Evolutionary conservation across 805 yeast species (phyloP).

Genomic region (Candida berthetii): DNA sequence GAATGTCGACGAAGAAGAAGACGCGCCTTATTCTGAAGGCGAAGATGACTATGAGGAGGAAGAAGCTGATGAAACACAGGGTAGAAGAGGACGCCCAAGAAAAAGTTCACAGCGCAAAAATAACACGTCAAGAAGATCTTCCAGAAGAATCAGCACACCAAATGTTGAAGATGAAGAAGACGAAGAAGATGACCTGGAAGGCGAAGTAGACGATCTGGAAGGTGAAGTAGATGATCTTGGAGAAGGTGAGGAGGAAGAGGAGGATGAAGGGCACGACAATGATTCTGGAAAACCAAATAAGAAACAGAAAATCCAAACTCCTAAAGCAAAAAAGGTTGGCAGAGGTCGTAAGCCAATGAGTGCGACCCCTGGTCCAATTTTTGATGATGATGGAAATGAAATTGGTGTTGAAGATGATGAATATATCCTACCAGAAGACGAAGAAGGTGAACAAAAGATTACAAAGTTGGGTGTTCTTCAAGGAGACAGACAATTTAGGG

Average conservation of each 20-base stretch:
- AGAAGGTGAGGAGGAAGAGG: constrained; percentile 8
- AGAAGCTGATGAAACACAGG: constrained; percentile 8
- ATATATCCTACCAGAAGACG: constrained; percentile 68
- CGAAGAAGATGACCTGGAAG: constrained; percentile 19
- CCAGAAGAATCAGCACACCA: constrained; percentile 5
- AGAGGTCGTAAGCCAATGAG: constrained; percentile 34
- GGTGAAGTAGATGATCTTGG: constrained; percentile 15
- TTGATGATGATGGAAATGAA: constrained; percentile 67
- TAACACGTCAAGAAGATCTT: constrained; percentile 18
- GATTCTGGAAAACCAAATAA: constrained; percentile 18
- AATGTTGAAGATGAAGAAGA: background rate
- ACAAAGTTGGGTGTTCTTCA: constrained; percentile 57
- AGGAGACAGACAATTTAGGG: constrained; percentile 72
- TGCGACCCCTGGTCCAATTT: constrained; percentile 24
- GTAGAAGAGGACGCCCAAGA: constrained; percentile 6
- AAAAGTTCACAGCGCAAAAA: constrained; percentile 10
- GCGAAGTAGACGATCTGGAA: constrained; percentile 20
- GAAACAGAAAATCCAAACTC: constrained; percentile 7
- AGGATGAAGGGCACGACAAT: constrained; percentile 11
- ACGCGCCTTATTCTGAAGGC: constrained; percentile 8
- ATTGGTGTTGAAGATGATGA: constrained; percentile 68
- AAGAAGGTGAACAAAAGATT: constrained; percentile 72
- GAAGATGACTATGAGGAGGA: constrained; percentile 16
- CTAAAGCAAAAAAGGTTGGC: constrained; percentile 23
- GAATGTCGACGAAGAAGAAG: constrained; percentile 21